Percentiles rank a stretch among this genome's conserved stretches.
Conservation (phyloP, 1,284 basidiomycete species). For the Cryptococcus amylolentus region DNA sequence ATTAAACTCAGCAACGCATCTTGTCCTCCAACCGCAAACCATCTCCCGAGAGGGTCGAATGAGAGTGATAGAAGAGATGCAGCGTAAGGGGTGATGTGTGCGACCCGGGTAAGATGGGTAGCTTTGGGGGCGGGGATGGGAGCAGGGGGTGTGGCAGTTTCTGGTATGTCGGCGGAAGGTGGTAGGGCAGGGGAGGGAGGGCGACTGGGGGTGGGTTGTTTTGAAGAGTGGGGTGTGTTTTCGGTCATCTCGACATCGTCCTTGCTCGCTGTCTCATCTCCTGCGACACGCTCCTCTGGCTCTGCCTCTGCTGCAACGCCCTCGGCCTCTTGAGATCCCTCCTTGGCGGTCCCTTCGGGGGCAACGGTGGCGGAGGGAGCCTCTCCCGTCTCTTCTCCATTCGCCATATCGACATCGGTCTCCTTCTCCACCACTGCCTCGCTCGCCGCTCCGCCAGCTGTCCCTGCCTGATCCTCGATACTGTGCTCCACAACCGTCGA, state of each 20-base stretch:
- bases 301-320: background rate
- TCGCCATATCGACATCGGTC: background rate
- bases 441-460: background rate
- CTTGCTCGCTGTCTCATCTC: background rate
- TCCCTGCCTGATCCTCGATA: constrained; percentile 4
- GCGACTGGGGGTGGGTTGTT: background rate
- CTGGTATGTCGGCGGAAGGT: too few species aligned
- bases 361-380: background rate
- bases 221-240: background rate
- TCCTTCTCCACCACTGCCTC: constrained; percentile 2
- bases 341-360: background rate
- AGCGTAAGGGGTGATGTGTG: constrained; percentile 24
- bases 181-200: background rate
- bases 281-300: background rate
- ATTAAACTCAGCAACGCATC: constrained; percentile 39
- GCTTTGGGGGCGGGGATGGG: constrained; percentile 7
- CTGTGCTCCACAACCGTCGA: background rate
- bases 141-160: constrained; percentile 1
- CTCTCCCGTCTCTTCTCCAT: constrained; percentile 5
- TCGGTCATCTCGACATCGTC: constrained; percentile 55
- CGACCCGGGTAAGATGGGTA: constrained; percentile 27
- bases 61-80: constrained; percentile 30
- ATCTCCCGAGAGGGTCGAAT: constrained; percentile 34
- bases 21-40: constrained; percentile 38
- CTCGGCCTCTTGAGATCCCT: background rate